Evolutionary conservation across 495 filamentous ascomycete species (phyloP).

Genomic region (Aspergillus bertholletiae): DNA sequence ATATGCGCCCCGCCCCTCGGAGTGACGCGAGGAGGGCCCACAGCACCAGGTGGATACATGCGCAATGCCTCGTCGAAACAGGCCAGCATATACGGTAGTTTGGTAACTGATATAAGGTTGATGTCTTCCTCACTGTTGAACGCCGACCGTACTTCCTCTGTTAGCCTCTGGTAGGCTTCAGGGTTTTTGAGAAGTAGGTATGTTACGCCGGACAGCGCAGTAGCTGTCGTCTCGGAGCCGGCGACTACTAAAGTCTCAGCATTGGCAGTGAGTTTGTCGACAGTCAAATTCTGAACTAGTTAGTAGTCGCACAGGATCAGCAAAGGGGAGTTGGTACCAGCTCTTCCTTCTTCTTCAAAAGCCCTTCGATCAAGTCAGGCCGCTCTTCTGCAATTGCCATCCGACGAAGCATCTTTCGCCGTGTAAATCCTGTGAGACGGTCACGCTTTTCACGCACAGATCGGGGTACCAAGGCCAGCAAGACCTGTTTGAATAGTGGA

Average conservation of each 20-base stretch:
- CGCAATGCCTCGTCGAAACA: constrained; percentile 56
- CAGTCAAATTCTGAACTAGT: constrained; percentile 28
- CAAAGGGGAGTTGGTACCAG: no score
- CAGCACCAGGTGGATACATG: constrained; percentile 54
- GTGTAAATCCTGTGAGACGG: constrained; percentile 38
- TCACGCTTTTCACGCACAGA: constrained; percentile 3
- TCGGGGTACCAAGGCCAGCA: constrained; percentile 14
- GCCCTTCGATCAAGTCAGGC: constrained; percentile 46
- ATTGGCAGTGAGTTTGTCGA: constrained; percentile 39
- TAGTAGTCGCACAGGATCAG: background rate
- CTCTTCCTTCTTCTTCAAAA: constrained; percentile 46
- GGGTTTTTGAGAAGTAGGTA: constrained; percentile 50
- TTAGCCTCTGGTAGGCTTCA: constrained; percentile 27
- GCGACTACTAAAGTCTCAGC: constrained; percentile 44
- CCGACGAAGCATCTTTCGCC: constrained; percentile 11
- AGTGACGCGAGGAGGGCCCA: constrained; percentile 39
- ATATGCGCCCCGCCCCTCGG: constrained; percentile 45
- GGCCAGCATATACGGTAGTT: constrained; percentile 52
- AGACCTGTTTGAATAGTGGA: constrained; percentile 24
- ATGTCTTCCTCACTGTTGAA: constrained; percentile 56
- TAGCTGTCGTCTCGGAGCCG: constrained; percentile 61
- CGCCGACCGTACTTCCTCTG: constrained; percentile 44
- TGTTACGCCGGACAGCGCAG: constrained; percentile 48
- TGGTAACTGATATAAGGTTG: constrained; percentile 38
- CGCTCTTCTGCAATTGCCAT: constrained; percentile 37